Evolutionary conservation across 257 asterid genomes (phyloP).

Genomic region (Solanum sejunctum): DNA sequence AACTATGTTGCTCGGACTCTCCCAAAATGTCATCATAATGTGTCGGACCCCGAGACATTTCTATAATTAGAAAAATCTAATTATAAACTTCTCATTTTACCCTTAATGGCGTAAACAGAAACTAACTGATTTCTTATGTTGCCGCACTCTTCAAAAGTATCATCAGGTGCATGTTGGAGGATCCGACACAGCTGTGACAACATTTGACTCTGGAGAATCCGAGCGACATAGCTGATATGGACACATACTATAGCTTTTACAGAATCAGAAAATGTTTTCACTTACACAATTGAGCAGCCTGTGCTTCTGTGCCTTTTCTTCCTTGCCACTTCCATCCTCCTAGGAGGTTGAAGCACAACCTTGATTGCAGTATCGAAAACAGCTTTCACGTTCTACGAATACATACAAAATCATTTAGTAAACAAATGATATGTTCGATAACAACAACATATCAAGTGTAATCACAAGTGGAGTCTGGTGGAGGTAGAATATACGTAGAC

Average conservation of each 20-base stretch:
- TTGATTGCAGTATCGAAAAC: constrained; percentile 90
- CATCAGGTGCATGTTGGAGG: too few relatives aligned
- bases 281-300: constrained; percentile 86
- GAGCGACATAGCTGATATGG: not conserved
- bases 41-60: not conserved
- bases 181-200: too few relatives aligned
- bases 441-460: not conserved
- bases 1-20: not conserved
- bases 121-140: too few relatives aligned
- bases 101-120: too few relatives aligned
- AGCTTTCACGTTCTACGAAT: constrained; percentile 74
- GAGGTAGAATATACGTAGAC: not conserved
- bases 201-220: too few relatives aligned
- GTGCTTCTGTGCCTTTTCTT: constrained; percentile 46
- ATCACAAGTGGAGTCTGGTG: not conserved
- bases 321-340: constrained; percentile 59
- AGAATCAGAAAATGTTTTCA: not conserved
- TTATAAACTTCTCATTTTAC: too few relatives aligned
- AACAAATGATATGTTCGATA: not conserved
- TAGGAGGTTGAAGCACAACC: constrained; percentile 88
- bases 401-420: not conserved
- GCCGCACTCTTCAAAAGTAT: too few relatives aligned
- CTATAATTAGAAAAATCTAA: too few relatives aligned
- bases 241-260: not conserved
- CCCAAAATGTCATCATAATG: not conserved